A percentile compares a stretch with the other conserved stretches of the same genome.
These are phyloP conservation scores for Aspergillus phoenicis DNA, from an alignment of 2,329 filamentous ascomycete genomes.

Conservation along the genomic window DNA sequence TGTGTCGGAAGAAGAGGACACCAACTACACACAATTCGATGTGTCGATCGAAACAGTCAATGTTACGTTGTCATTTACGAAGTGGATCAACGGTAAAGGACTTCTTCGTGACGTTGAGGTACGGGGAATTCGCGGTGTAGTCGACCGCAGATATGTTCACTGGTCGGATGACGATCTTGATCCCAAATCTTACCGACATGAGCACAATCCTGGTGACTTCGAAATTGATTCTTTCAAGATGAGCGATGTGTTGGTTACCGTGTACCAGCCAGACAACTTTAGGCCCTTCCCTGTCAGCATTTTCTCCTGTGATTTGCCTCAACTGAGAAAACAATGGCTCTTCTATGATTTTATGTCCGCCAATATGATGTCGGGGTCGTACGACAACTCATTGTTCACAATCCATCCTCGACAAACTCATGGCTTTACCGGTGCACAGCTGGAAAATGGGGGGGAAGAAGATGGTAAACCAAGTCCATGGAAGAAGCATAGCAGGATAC, in stretches of 20 bases:
- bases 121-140: constrained; percentile 86
- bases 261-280: constrained; percentile 88
- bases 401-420: constrained; percentile 94
- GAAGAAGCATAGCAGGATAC: constrained; percentile 93
- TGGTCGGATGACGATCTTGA: constrained; percentile 72
- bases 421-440: constrained; percentile 68
- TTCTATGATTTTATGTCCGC: constrained; percentile 97
- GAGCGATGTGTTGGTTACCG: constrained; percentile 86
- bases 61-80: constrained; percentile 94
- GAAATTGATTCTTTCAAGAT: constrained; percentile 97
- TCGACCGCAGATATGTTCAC: constrained; percentile 82
- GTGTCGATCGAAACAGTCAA: constrained; percentile 93
- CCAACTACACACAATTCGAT: constrained; percentile 97
- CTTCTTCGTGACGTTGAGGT: constrained; percentile 89
- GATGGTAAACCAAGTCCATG: constrained; percentile 71
- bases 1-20: constrained; percentile 69
- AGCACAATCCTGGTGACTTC: constrained; percentile 89
- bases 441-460: constrained; percentile 58
- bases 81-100: constrained; percentile 98
- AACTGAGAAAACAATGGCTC: constrained; percentile 91
- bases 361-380: constrained; percentile 93
- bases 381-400: constrained; percentile 93
- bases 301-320: constrained; percentile 90
- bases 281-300: constrained; percentile 95
- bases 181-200: constrained; percentile 82